Percentiles rank a stretch among this genome's conserved stretches.
These are phyloP conservation scores for Syncephalastrum contaminatum DNA, from an alignment of 371 early-diverging fungal genomes.

Conservation along the genomic window DNA sequence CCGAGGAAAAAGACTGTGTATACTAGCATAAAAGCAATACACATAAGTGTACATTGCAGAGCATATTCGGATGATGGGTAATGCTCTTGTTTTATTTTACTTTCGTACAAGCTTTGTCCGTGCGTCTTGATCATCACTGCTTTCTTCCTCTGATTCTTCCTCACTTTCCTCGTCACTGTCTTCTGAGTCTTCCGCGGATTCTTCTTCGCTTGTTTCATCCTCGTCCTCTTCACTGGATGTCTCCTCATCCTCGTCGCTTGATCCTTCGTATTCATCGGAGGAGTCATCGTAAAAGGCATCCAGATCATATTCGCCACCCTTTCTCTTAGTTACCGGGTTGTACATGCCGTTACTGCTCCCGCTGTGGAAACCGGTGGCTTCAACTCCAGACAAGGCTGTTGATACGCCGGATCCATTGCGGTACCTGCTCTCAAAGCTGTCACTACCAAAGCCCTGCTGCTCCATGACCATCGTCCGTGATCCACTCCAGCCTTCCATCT, in stretches of 20 bases:
- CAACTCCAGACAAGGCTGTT: slow-evolving; percentile 43
- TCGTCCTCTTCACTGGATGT: slow-evolving; percentile 21
- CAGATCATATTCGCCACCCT: slow-evolving; percentile 54
- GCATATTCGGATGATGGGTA: no score
- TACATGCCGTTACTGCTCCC: slow-evolving; percentile 21
- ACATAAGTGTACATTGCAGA: no score
- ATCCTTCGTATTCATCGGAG: slow-evolving; percentile 31
- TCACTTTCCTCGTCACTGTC: slow-evolving; percentile 14
- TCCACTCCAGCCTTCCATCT: slow-evolving; percentile 49
- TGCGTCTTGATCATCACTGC: not conserved
- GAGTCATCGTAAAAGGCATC: slow-evolving; percentile 61
- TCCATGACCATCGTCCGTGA: slow-evolving; percentile 42
- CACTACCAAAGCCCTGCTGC: slow-evolving; percentile 57
- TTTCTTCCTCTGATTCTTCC: slow-evolving; percentile 8
- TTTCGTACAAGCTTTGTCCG: no score
- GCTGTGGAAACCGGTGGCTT: slow-evolving; percentile 36
- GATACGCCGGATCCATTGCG: slow-evolving; percentile 30
- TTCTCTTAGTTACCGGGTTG: slow-evolving; percentile 34
- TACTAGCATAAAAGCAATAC: no score
- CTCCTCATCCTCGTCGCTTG: slow-evolving; percentile 21
- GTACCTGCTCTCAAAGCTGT: slow-evolving; percentile 38
- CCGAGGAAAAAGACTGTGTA: no score
- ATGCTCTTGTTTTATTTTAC: no score
- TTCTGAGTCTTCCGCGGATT: slow-evolving; percentile 23
- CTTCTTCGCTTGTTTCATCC: slow-evolving; percentile 24